Evolutionary conservation across 2,329 filamentous ascomycete species (phyloP), one percentile per base, ranked within the genome.

Genomic region (Talaromyces atroroseus): DNA sequence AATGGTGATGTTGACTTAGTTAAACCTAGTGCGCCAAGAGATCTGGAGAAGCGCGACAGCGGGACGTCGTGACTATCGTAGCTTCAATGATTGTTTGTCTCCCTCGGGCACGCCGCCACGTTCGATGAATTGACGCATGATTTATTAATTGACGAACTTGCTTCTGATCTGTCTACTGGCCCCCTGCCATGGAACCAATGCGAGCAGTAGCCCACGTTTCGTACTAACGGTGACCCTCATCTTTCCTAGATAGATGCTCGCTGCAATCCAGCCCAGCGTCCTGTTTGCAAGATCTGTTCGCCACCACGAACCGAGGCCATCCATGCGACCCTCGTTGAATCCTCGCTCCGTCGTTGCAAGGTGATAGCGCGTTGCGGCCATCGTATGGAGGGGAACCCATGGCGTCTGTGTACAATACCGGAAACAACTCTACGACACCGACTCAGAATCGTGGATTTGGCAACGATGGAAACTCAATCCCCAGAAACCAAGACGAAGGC

Each of bases 341-440:
- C 57, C 52, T 60, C 54, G 56, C 54, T 54, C 62, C 55, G 59
- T 60, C 64, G 61, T 64, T 63, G 64, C 69, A 63, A 66, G 68
- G 66, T 73, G 68, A 69, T 68, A 72, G 59, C 62, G 66, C 54
- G 45, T 49, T 56, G 42, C 51, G 36, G 44, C 50, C 58, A 56
- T 61, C 57, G 58, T 57, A 56, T 58, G 59, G 54, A 57, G 26
- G 73, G 73, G 73, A 70, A 68, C 68, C 64, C 64, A 76, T 76
- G 73, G 73, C 73, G 71, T 74, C 73, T 66, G 71, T 66, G 65
- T 69, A 73, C 63, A 71, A 74, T 64, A 68, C 68, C 66, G 66
- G 66, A 61, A 73, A 70, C 67, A 73, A 70, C 67, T 74, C 73
- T 57, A 68, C 67, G 58, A 71, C 69, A 61, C 74, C 73, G 58